These are phyloP conservation scores for Aspergillus neoniger DNA, from an alignment of 2,329 filamentous ascomycete genomes.

Conservation along the genomic window DNA sequence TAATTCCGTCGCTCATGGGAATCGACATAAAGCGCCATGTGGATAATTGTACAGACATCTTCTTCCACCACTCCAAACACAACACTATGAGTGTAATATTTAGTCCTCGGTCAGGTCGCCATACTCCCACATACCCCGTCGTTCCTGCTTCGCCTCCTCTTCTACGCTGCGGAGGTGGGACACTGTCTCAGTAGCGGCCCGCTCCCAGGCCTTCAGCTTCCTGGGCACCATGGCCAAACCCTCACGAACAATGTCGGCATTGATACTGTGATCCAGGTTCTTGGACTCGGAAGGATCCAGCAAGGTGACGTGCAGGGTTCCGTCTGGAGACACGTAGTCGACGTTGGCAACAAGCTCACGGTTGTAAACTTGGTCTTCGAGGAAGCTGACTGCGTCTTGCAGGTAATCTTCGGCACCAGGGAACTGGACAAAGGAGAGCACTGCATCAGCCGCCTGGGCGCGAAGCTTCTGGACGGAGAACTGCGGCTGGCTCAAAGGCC, in stretches of 20 bases:
- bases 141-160: slow-evolving; percentile 73
- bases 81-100: slow-evolving; percentile 1
- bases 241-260: slow-evolving; percentile 79
- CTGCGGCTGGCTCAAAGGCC: slow-evolving; percentile 74
- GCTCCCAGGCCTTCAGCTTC: slow-evolving; percentile 91
- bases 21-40: slow-evolving; percentile 10
- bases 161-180: slow-evolving; percentile 72
- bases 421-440: slow-evolving; percentile 85
- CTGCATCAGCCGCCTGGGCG: slow-evolving; percentile 82
- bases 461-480: slow-evolving; percentile 82
- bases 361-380: slow-evolving; percentile 72
- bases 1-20: slow-evolving; percentile 5
- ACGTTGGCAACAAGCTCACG: slow-evolving; percentile 86
- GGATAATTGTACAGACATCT: slow-evolving; percentile 15
- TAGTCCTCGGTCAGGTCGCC: slow-evolving; percentile 92
- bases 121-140: slow-evolving; percentile 96
- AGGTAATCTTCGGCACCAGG: slow-evolving; percentile 82
- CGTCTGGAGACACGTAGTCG: slow-evolving; percentile 80
- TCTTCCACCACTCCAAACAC: not conserved
- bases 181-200: slow-evolving; percentile 70
- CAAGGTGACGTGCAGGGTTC: slow-evolving; percentile 80
- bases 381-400: slow-evolving; percentile 72
- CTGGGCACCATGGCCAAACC: slow-evolving; percentile 88
- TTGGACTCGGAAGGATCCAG: slow-evolving; percentile 71
- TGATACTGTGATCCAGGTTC: slow-evolving; percentile 75